A percentile compares a stretch with the other conserved stretches of the same genome.
Conservation (phyloP, 768 basidiomycete genomes). For the Lactifluus piperatus region DNA sequence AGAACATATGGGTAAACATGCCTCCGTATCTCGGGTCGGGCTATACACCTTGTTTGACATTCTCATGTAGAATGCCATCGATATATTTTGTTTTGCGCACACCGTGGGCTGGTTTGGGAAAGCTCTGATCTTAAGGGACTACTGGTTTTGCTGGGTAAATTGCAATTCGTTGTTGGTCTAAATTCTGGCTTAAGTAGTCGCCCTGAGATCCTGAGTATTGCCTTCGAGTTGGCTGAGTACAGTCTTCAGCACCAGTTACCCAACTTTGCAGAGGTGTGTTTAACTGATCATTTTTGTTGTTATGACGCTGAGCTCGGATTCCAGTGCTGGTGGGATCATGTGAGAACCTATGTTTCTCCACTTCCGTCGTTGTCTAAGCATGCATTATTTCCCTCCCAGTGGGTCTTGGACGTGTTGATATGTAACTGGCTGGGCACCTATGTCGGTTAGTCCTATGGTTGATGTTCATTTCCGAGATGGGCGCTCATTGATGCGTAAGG, state of each 20-base stretch:
- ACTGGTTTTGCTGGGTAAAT: slow-evolving; percentile 89
- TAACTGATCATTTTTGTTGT: slow-evolving; percentile 13
- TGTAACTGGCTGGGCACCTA: slow-evolving; percentile 89
- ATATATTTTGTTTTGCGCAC: slow-evolving; percentile 84
- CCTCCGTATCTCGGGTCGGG: background rate
- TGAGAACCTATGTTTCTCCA: slow-evolving; percentile 32
- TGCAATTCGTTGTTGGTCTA: background rate
- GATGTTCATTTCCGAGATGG: slow-evolving; percentile 16
- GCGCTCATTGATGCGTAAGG: slow-evolving; percentile 34
- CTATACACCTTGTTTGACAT: background rate
- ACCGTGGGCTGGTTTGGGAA: slow-evolving; percentile 87
- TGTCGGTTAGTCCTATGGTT: slow-evolving; percentile 41
- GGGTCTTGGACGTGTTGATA: slow-evolving; percentile 77
- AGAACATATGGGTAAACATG: slow-evolving; percentile 55
- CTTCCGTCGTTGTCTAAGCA: slow-evolving; percentile 2
- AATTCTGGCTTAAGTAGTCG: slow-evolving; percentile 15
- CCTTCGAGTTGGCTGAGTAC: slow-evolving; percentile 85
- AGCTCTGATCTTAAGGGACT: slow-evolving; percentile 81
- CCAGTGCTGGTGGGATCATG: slow-evolving; percentile 93
- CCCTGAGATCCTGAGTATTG: slow-evolving; percentile 69
- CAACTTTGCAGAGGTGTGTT: slow-evolving; percentile 75
- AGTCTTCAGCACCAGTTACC: slow-evolving; percentile 81
- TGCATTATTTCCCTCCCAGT: slow-evolving; percentile 35
- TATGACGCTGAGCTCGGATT: slow-evolving; percentile 20
- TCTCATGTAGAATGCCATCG: slow-evolving; percentile 54